These are phyloP conservation scores for Komagataella ulmi DNA, from an alignment of 805 yeast species.

Conservation along the genomic window DNA sequence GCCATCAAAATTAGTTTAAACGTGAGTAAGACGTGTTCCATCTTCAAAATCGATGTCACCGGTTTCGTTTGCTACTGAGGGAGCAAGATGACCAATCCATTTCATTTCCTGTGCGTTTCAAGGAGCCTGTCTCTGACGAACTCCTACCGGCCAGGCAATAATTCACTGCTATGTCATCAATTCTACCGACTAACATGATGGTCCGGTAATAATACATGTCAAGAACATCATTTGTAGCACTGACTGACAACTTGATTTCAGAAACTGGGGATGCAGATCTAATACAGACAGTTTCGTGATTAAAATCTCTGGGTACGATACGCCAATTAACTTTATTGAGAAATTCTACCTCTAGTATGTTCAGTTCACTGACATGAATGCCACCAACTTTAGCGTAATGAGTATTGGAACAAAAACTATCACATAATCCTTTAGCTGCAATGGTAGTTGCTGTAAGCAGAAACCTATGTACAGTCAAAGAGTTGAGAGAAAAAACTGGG, in stretches of 20 bases:
- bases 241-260: constrained; percentile 11
- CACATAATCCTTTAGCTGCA: constrained; percentile 85
- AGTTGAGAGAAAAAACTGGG: constrained; percentile 70
- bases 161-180: not conserved
- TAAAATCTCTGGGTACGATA: constrained; percentile 45
- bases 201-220: constrained; percentile 35
- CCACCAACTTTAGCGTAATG: constrained; percentile 98
- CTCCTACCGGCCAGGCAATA: not conserved
- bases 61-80: not conserved
- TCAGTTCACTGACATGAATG: constrained; percentile 68
- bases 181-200: constrained; percentile 32
- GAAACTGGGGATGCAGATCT: constrained; percentile 9
- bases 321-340: constrained; percentile 68
- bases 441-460: constrained; percentile 82
- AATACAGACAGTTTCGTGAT: constrained; percentile 14
- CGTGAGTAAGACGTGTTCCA: too few relatives aligned
- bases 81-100: not conserved
- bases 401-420: constrained; percentile 83
- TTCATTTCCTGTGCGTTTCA: not conserved
- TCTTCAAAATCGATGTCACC: not conserved
- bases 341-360: constrained; percentile 81
- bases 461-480: constrained; percentile 89
- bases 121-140: not conserved
- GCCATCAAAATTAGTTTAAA: not conserved
- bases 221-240: constrained; percentile 24